Base-by-base conservation (phyloP, 2,329 filamentous ascomycete genomes). In the Exophiala xenobiotica region DNA sequence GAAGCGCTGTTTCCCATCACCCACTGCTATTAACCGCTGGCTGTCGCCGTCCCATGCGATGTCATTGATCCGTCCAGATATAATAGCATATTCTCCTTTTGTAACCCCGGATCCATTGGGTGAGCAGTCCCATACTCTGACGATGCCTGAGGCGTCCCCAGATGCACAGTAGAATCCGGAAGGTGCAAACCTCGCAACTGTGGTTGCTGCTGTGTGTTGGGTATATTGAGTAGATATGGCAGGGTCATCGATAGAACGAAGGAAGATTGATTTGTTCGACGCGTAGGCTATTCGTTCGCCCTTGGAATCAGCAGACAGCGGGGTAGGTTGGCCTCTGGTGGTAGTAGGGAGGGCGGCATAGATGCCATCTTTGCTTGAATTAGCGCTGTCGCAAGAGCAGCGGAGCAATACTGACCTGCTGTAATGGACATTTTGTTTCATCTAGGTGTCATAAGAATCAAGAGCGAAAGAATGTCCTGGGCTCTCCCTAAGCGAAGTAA, bases 41-140 rank as follows among this genome's bases (percentile, higher is more conserved):
- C 88, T 95, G 71, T 99, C 93, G 51, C 91, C 92, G 65, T 97
- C 93, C 91, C 93, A 99, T 1, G 90, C 92, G 60, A 99, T 83
- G 68, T 99, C 93, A 68, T 96, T 95, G 73, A 99, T 92, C 47
- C 89, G 86, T 9, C 93, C 93, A 26, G 88, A 90, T 65, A 97
- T 91, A 71, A 97, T 96, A 66, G 84, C 81, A 72, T 96, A 97
- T 71, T 97, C 92, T 61, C 91, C 89, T 71, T 95, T 95, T 39
- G 90, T 96, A 64, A 86, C 88, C 24, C 60, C 61, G 3, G 57
- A 58, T 39, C 90, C 90, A 61, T 90, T 88, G 49, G 92, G 86
- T 9, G 88, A 84, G 58, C 79, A 82, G 69, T 97, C 92, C 93
- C 93, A 99, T 3, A 99, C 88, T 58, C 88, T 83, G 35, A 99